A percentile compares a stretch with the other conserved stretches of the same genome.
phyloP scores from a whole-genome alignment of 345 rosid genomes.

The Streptanthus diversifolius region DNA sequence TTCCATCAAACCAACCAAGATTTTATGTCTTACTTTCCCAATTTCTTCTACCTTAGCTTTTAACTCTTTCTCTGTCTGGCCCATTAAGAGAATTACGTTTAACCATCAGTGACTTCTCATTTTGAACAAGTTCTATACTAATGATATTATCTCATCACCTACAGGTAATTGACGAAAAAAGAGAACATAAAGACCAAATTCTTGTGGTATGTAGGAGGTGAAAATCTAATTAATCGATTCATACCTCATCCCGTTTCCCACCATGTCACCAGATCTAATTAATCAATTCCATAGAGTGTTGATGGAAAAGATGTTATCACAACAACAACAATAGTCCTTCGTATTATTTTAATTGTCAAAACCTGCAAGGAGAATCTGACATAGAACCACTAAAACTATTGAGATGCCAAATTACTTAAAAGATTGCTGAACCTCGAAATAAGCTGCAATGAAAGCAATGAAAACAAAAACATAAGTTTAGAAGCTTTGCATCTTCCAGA shows the following conservation, averaged over 20 bases:
- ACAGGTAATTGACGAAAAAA: slow-evolving; percentile 24
- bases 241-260: too few species aligned
- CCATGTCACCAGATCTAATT: too few species aligned
- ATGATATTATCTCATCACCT: slow-evolving; percentile 13
- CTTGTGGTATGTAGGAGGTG: too few species aligned
- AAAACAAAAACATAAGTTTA: background rate
- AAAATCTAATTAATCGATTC: too few species aligned
- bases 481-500: background rate
- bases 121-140: background rate
- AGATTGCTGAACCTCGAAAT: background rate
- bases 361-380: slow-evolving; percentile 14
- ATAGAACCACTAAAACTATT: background rate
- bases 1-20: slow-evolving; percentile 86
- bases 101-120: background rate
- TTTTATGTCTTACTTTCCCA: slow-evolving; percentile 94
- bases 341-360: background rate
- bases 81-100: slow-evolving; percentile 39
- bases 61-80: slow-evolving; percentile 97
- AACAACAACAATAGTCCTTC: slow-evolving; percentile 13
- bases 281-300: slow-evolving; percentile 39
- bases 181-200: slow-evolving; percentile 9
- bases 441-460: slow-evolving; percentile 24
- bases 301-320: slow-evolving; percentile 45
- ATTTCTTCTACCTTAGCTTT: slow-evolving; percentile 93
- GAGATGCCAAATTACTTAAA: slow-evolving; percentile 24